Conservation (phyloP, 129 eudicot species). For the Saposhnikovia divaricata region DNA sequence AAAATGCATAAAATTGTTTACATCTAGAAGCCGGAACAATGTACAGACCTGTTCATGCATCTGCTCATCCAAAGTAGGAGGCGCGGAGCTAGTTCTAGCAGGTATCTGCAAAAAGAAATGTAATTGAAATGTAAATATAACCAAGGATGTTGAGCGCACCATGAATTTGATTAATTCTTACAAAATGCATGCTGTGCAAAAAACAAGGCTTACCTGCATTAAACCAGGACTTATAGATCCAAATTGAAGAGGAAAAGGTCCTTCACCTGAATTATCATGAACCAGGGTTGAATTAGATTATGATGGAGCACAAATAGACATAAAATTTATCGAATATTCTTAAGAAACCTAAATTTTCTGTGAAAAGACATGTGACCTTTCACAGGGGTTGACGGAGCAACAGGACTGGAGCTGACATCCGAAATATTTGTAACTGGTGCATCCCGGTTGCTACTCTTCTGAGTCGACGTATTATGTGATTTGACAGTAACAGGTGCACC, state of each 20-base stretch:
- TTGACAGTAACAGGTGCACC: constrained; percentile 40
- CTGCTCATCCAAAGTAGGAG: constrained; percentile 77
- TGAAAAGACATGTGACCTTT: constrained; percentile 31
- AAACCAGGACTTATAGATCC: constrained; percentile 76
- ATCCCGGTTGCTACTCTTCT: constrained; percentile 36
- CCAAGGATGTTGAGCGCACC: background rate
- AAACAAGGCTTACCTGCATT: constrained; percentile 52
- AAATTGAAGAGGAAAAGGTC: constrained; percentile 70
- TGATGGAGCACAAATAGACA: background rate
- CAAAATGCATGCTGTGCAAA: background rate
- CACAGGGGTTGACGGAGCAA: constrained; percentile 48
- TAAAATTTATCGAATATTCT: background rate
- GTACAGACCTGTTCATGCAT: constrained; percentile 62
- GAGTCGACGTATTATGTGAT: constrained; percentile 31
- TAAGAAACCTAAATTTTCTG: background rate
- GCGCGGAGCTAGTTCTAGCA: constrained; percentile 79
- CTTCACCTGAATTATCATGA: constrained; percentile 29
- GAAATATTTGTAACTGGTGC: constrained; percentile 39
- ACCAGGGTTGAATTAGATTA: constrained; percentile 3
- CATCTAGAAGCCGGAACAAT: background rate
- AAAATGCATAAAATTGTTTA: background rate
- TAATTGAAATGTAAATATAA: background rate
- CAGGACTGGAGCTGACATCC: constrained; percentile 25
- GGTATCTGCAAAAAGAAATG: constrained; percentile 50
- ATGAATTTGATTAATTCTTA: background rate